Percentiles rank a stretch among this genome's conserved stretches.
phyloP scores from a whole-genome alignment of 495 filamentous ascomycete genomes.

The Penicillium lividum region DNA sequence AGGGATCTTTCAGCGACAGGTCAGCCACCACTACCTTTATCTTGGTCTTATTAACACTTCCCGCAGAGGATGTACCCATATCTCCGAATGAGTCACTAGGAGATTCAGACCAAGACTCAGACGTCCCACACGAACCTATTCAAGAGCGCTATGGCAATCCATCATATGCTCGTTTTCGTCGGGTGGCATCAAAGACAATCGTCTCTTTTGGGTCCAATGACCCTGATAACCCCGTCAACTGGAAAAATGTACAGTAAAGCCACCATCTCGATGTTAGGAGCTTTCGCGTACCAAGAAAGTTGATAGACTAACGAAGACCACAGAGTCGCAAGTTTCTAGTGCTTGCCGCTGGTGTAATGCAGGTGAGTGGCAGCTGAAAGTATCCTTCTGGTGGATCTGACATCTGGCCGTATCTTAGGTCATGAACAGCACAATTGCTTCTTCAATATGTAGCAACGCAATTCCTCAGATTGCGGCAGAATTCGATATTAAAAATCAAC shows the following conservation, averaged over 20 bases:
- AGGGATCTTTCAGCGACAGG: constrained; percentile 28
- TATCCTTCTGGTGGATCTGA: too few relatives aligned
- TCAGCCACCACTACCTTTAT: constrained; percentile 5
- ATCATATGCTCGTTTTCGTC: constrained; percentile 32
- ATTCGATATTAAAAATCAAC: constrained; percentile 58
- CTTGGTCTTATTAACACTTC: background rate
- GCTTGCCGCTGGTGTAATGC: constrained; percentile 56
- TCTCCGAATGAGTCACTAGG: constrained; percentile 19
- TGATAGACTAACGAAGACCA: constrained; percentile 8
- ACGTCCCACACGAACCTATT: constrained; percentile 30
- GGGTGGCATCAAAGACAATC: constrained; percentile 38
- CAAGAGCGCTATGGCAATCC: constrained; percentile 34
- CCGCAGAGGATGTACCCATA: constrained; percentile 17
- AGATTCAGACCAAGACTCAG: constrained; percentile 23
- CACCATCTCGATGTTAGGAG: background rate
- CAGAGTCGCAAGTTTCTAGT: constrained; percentile 58
- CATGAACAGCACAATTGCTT: constrained; percentile 74
- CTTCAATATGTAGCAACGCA: constrained; percentile 64
- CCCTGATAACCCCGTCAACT: constrained; percentile 68
- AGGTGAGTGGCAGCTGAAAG: constrained; percentile 15
- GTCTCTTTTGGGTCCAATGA: constrained; percentile 54
- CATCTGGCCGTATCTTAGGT: constrained; percentile 34
- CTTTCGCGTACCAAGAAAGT: background rate
- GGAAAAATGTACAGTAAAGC: constrained; percentile 33
- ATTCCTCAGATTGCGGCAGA: constrained; percentile 57